A percentile compares a stretch with the other conserved stretches of the same genome.
phyloP scores from a whole-genome alignment of 148 eudicot genomes.

The Vaccinium vitisidaea region DNA sequence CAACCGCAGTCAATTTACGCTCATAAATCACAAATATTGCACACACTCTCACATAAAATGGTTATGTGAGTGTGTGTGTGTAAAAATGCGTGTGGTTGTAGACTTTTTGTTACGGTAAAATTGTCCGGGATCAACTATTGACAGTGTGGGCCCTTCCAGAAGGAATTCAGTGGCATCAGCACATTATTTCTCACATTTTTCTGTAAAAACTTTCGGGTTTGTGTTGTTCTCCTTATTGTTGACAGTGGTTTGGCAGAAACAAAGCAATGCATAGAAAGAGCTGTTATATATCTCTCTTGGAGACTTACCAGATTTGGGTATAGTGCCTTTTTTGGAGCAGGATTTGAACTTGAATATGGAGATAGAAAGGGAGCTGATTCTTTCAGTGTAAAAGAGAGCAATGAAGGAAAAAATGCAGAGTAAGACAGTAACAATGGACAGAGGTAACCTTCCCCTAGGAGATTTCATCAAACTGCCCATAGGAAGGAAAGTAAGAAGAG shows the following conservation, averaged over 20 bases:
- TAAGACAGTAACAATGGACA: conserved; percentile 39
- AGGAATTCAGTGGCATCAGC: not conserved
- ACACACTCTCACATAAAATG: too few relatives aligned
- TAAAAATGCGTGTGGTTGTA: too few relatives aligned
- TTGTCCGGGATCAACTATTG: not conserved
- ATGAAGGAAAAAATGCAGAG: conserved; percentile 51
- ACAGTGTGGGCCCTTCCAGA: not conserved
- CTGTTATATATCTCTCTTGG: not conserved
- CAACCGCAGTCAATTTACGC: too few relatives aligned
- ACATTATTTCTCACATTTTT: not conserved
- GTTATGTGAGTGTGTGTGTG: too few relatives aligned
- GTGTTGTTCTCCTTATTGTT: not conserved
- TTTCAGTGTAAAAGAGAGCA: conserved; percentile 64
- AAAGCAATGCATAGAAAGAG: not conserved
- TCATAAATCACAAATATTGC: too few relatives aligned
- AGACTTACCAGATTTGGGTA: conserved; percentile 18
- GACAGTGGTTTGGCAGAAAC: not conserved
- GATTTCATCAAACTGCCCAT: conserved; percentile 29
- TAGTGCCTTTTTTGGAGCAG: conserved; percentile 37
- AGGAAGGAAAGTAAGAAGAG: not conserved
- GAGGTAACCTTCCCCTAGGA: conserved; percentile 38
- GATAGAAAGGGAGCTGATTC: conserved; percentile 39
- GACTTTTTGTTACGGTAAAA: not conserved
- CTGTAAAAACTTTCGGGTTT: not conserved
- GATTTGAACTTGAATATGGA: conserved; percentile 38